Conservation (phyloP, 177 flowering plant species). For the Vitis hybrid region DNA sequence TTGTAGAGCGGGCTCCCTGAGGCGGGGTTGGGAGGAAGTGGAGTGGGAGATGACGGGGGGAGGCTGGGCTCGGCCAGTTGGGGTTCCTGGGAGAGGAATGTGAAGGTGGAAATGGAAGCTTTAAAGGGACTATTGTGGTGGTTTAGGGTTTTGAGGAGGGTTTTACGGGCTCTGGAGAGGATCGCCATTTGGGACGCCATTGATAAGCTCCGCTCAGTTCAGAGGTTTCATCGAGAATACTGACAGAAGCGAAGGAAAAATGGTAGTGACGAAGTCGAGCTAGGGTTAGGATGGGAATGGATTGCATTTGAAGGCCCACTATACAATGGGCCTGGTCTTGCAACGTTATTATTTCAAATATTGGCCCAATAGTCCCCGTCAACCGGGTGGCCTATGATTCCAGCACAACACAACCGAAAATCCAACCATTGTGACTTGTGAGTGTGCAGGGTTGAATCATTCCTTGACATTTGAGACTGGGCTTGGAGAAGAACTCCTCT, state of each 20-base stretch:
- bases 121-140: slow-evolving; percentile 16
- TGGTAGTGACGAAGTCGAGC: too few species aligned
- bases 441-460: too few species aligned
- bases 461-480: too few species aligned
- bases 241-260: too few species aligned
- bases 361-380: too few species aligned
- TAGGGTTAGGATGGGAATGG: neutral
- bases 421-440: too few species aligned
- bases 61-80: slow-evolving; percentile 42
- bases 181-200: slow-evolving; percentile 54
- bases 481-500: too few species aligned
- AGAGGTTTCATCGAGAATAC: neutral
- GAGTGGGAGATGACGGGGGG: slow-evolving; percentile 29
- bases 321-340: too few species aligned
- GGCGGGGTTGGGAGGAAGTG: slow-evolving; percentile 92
- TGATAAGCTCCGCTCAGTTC: slow-evolving; percentile 10
- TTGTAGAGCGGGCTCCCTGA: slow-evolving; percentile 81
- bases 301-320: too few species aligned
- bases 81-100: slow-evolving; percentile 70
- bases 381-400: too few species aligned
- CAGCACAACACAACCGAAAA: too few species aligned
- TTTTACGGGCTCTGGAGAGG: slow-evolving; percentile 29
- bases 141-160: slow-evolving; percentile 37
- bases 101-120: slow-evolving; percentile 55
- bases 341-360: too few species aligned